phyloP scores from a whole-genome alignment of 140 eudicot genomes.

The Stevia rebaudiana region DNA sequence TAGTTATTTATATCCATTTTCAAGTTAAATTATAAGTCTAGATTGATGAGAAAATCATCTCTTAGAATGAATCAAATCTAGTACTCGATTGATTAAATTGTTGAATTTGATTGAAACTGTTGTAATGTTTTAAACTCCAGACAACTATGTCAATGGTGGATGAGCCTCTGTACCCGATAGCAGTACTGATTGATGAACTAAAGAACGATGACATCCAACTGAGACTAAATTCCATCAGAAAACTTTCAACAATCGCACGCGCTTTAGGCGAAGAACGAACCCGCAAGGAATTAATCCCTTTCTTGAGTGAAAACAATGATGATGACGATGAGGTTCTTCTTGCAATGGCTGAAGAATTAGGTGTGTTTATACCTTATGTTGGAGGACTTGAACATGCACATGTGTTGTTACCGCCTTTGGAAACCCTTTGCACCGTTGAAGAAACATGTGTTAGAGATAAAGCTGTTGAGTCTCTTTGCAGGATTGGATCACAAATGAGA shows the following conservation, averaged over 20 bases:
- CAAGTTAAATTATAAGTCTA: background rate
- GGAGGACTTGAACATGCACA: slow-evolving; percentile 96
- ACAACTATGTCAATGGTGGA: slow-evolving; percentile 77
- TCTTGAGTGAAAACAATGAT: slow-evolving; percentile 89
- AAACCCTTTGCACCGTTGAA: slow-evolving; percentile 95
- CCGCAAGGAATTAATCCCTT: slow-evolving; percentile 83
- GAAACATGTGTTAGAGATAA: slow-evolving; percentile 97
- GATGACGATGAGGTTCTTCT: slow-evolving; percentile 98
- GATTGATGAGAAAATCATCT: background rate
- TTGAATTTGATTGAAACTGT: slow-evolving; percentile 21
- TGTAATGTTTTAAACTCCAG: slow-evolving; percentile 9
- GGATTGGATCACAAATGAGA: slow-evolving; percentile 95
- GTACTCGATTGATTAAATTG: background rate
- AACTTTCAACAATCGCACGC: slow-evolving; percentile 90
- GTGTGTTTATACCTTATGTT: slow-evolving; percentile 94
- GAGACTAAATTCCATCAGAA: slow-evolving; percentile 79
- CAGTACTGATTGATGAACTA: slow-evolving; percentile 89
- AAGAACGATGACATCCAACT: slow-evolving; percentile 93
- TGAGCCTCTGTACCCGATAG: slow-evolving; percentile 95
- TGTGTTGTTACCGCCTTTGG: slow-evolving; percentile 87
- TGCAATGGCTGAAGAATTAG: slow-evolving; percentile 98
- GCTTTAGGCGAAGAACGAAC: slow-evolving; percentile 97
- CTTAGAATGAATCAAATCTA: background rate
- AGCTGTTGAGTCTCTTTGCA: slow-evolving; percentile 89
- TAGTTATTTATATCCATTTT: slow-evolving; percentile 1